Conservation (phyloP, 164 flowering plant genomes). For the Euptelea pleiosperma region DNA sequence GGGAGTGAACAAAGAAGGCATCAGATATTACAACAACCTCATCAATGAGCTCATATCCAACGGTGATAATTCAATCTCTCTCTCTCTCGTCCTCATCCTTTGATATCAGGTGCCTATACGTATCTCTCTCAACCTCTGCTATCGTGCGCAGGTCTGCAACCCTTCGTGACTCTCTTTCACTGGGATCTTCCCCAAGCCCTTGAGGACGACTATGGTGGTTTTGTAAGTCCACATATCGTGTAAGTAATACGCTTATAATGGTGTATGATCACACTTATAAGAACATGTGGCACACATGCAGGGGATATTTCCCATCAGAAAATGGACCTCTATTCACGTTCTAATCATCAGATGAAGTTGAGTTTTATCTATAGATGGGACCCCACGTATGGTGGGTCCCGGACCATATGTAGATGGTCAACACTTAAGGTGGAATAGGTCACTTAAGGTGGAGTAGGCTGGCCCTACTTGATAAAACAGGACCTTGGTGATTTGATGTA, state of each 20-base stretch:
- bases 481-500: background rate
- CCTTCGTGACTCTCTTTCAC: slow-evolving; percentile 11
- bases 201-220: slow-evolving; percentile 7
- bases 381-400: too few relatives aligned
- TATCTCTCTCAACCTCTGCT: background rate
- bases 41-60: slow-evolving; percentile 25
- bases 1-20: slow-evolving; percentile 24
- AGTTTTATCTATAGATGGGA: too few relatives aligned
- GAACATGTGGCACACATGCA: too few relatives aligned
- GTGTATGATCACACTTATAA: too few relatives aligned
- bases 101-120: background rate
- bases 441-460: too few relatives aligned
- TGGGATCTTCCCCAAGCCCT: slow-evolving; percentile 9
- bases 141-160: slow-evolving; percentile 4
- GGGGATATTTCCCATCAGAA: too few relatives aligned
- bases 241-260: too few relatives aligned
- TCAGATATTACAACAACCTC: slow-evolving; percentile 29
- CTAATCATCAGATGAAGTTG: too few relatives aligned
- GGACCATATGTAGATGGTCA: too few relatives aligned
- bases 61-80: slow-evolving; percentile 10
- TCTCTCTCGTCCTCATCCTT: background rate
- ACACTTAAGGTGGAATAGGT: too few relatives aligned
- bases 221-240: slow-evolving; percentile 4
- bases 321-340: too few relatives aligned
- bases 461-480: too few relatives aligned